Base-by-base conservation (phyloP, 495 filamentous ascomycete genomes). In the Penicillium flavigenum region DNA sequence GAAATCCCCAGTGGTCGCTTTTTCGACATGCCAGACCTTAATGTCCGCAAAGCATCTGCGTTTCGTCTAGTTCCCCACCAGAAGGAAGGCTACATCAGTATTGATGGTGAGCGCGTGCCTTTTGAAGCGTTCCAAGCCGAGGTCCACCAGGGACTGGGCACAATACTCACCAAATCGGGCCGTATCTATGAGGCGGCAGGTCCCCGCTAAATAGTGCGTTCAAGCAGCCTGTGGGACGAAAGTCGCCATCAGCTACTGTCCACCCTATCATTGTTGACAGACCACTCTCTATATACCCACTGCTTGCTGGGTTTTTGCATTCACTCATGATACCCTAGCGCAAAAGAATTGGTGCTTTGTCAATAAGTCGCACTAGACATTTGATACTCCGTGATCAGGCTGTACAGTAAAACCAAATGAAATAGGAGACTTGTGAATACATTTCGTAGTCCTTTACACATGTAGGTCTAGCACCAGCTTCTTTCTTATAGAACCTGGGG, bases 51-150 rank as follows among this genome's bases (percentile, higher is more conserved):
- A 68, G 79, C 96, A 4, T 75, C 76, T 31, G 93, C 85, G 0
- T 98, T 91, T 67, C 82, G 94, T 34, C 84, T 98, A 58, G 83
- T 87, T 1, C 94, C 94, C 0, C 86, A 85, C 20, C 66, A 75
- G 29, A 84, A 75, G 58, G 79, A 76, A 47, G 91, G 94, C 5
- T 94, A 90, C 72, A 92, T 98, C 70, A 93, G 91, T 66, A 90
- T 98, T 63, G 94, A 98, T 62, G 94, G 94, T 26, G 94, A 98
- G 71, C 77, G 83, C 22, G 76, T 95, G 11, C 89, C 90, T 1
- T 97, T 92, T 63, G 86, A 86, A 55, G 86, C 89, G 0, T 93
- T 96, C 70, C 94, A 98, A 74, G 90, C 84, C 9, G 94, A 98
- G 74, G 75, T 96, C 14, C 90, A 96, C 73, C 79, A 81, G 46